phyloP scores from a whole-genome alignment of 805 yeast species.

The Cyberlindnera bimundalis region DNA sequence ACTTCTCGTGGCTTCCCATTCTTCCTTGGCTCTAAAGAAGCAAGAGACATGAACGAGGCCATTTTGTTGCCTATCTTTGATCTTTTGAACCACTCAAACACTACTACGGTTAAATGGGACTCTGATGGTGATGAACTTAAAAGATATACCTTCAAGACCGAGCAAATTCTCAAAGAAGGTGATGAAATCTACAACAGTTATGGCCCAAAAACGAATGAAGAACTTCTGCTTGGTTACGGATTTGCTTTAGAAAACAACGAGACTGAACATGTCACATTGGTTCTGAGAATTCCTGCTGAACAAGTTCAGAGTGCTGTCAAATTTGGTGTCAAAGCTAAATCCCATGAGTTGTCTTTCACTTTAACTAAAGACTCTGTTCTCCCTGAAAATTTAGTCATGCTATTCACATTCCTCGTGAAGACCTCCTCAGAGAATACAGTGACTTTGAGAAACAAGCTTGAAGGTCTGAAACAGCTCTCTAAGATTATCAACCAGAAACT shows the following conservation, averaged over 20 bases:
- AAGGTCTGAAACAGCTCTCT: slow-evolving; percentile 55
- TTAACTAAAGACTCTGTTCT: slow-evolving; percentile 33
- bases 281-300: slow-evolving; percentile 46
- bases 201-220: slow-evolving; percentile 87
- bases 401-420: slow-evolving; percentile 54
- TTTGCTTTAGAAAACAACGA: slow-evolving; percentile 58
- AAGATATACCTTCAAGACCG: slow-evolving; percentile 41
- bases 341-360: slow-evolving; percentile 38
- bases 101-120: slow-evolving; percentile 65
- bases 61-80: slow-evolving; percentile 80
- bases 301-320: slow-evolving; percentile 30
- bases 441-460: slow-evolving; percentile 53
- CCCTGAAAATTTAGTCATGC: slow-evolving; percentile 44
- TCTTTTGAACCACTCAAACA: slow-evolving; percentile 66
- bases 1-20: slow-evolving; percentile 82
- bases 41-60: slow-evolving; percentile 47
- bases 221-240: slow-evolving; percentile 77
- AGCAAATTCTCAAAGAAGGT: slow-evolving; percentile 31
- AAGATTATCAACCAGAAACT: slow-evolving; percentile 51
- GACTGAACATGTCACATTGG: slow-evolving; percentile 56
- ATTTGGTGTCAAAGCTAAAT: slow-evolving; percentile 39
- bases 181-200: slow-evolving; percentile 73
- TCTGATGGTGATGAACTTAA: slow-evolving; percentile 16
- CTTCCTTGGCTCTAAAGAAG: slow-evolving; percentile 39
- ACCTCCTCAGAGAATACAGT: slow-evolving; percentile 43